Percentiles rank a stretch among this genome's conserved stretches.
phyloP scores from a whole-genome alignment of 2,329 filamentous ascomycete species.

The Trichoderma afroharzianum region DNA sequence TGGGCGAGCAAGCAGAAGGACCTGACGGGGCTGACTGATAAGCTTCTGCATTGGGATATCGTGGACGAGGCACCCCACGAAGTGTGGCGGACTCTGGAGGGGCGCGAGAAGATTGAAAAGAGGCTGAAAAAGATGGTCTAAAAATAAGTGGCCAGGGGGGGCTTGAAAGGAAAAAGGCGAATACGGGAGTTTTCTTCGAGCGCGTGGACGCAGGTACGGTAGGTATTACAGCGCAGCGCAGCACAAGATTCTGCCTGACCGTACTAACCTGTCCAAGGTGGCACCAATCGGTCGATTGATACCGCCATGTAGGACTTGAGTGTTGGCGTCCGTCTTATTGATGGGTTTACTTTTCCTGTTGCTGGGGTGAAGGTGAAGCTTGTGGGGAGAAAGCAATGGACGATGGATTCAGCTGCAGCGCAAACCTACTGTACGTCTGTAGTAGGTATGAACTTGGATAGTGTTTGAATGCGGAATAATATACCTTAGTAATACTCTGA shows the following conservation, averaged over 20 bases:
- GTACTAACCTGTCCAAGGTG: not conserved
- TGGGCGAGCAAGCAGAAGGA: conserved; percentile 89
- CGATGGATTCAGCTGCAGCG: not conserved
- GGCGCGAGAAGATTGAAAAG: conserved; percentile 73
- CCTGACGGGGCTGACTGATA: conserved; percentile 73
- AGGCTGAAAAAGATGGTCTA: conserved; percentile 66
- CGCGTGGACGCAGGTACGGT: not conserved
- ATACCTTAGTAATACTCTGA: not conserved
- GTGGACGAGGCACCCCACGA: conserved; percentile 80
- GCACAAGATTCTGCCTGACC: not conserved
- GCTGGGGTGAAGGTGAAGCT: not conserved
- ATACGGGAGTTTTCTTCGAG: not conserved
- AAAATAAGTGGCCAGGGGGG: conserved; percentile 19
- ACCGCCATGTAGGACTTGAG: not conserved
- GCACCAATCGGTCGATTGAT: not conserved
- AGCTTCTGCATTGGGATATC: conserved; percentile 79
- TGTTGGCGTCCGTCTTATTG: not conserved
- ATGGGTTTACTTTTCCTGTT: not conserved
- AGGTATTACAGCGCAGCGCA: not conserved
- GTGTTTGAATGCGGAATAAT: not conserved
- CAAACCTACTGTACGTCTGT: not conserved
- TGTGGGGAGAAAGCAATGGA: not conserved
- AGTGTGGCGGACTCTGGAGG: conserved; percentile 75
- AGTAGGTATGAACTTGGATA: not conserved
- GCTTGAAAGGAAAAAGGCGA: not conserved